Evolutionary conservation across 495 filamentous ascomycete genomes (phyloP), one percentile per base, ranked within the genome.

Genomic region (Penicillium tannophilum): DNA sequence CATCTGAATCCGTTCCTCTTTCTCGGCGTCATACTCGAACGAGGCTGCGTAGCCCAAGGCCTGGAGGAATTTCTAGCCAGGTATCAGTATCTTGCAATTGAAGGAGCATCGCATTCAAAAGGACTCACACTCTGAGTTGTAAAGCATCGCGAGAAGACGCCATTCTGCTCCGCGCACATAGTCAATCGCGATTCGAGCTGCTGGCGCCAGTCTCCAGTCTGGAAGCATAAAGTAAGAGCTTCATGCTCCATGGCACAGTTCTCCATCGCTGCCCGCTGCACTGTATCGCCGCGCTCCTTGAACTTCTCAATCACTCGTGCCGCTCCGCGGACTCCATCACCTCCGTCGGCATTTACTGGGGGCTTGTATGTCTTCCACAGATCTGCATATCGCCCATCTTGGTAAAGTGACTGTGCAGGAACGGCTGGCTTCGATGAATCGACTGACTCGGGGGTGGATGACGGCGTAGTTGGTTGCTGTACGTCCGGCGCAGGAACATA

Each of bases 1-100:
- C 89, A 98, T 90, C 75, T 98, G 94, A 59, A 98, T 96, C 55
- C 84, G 78, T 76, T 98, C 94, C 62, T 96, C 90, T 51, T 87
- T 81, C 45, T 88, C 88, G 14, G 69, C 63, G 36, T 84, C 77
- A n/a, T 86, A 82, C 14, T 87, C 77, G 59, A 82, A 79, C 39
- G 79, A 80, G 0, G 84, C 82, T 61, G 95, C 80, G 70, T 97
- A 98, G n/a, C 94, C 94, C 30, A 98, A 75, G 10, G 92, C 90
- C 71, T 92, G 91, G 39, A 98, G 75, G 61, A 98, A 90, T 75
- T 91, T 88, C 84, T 92, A n/a, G 23, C 14, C 17, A 10, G 35
- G n/a, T 14, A 24, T 58, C 14, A 63, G 48, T 23, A 55, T 62
- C 52, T 43, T 30, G 33, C 28, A 6, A 33, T 17, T 16, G 10